phyloP scores from a whole-genome alignment of 2,329 filamentous ascomycete genomes.

The Cordyceps pruinosa region DNA sequence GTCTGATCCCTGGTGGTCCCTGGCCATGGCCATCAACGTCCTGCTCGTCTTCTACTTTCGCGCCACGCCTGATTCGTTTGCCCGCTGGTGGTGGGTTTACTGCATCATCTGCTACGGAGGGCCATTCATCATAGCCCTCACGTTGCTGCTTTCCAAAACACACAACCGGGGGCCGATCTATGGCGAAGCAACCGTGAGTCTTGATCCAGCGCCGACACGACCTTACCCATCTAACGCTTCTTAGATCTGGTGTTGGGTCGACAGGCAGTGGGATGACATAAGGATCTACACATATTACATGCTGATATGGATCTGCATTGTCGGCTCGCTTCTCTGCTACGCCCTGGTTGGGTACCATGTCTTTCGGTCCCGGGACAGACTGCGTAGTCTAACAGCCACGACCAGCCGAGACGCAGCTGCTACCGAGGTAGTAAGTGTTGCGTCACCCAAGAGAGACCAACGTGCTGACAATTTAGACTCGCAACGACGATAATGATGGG shows the following conservation, averaged over 20 bases:
- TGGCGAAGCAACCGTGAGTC: slow-evolving; percentile 50
- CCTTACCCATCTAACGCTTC: not conserved
- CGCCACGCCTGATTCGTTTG: slow-evolving; percentile 59
- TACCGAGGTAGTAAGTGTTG: slow-evolving; percentile 28
- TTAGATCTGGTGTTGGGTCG: slow-evolving; percentile 59
- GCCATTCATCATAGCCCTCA: slow-evolving; percentile 60
- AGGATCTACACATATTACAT: slow-evolving; percentile 57
- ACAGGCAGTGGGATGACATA: slow-evolving; percentile 44
- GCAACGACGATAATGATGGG: slow-evolving; percentile 22
- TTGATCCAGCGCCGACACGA: not conserved
- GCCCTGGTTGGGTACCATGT: slow-evolving; percentile 52
- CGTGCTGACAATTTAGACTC: not conserved
- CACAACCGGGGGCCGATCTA: slow-evolving; percentile 37
- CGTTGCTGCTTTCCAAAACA: slow-evolving; percentile 52
- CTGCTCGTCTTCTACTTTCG: slow-evolving; percentile 60
- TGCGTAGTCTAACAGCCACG: slow-evolving; percentile 43
- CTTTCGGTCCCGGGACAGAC: slow-evolving; percentile 49
- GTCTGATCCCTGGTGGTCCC: slow-evolving; percentile 68
- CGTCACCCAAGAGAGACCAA: not conserved
- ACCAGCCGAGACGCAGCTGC: slow-evolving; percentile 23
- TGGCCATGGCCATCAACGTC: slow-evolving; percentile 78
- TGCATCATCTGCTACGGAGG: slow-evolving; percentile 63
- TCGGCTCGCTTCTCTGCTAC: slow-evolving; percentile 48
- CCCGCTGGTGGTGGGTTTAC: slow-evolving; percentile 66
- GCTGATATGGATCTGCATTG: slow-evolving; percentile 54